These are phyloP conservation scores for Talaromyces nanjingensis DNA, from an alignment of 495 filamentous ascomycete species.

Conservation along the genomic window DNA sequence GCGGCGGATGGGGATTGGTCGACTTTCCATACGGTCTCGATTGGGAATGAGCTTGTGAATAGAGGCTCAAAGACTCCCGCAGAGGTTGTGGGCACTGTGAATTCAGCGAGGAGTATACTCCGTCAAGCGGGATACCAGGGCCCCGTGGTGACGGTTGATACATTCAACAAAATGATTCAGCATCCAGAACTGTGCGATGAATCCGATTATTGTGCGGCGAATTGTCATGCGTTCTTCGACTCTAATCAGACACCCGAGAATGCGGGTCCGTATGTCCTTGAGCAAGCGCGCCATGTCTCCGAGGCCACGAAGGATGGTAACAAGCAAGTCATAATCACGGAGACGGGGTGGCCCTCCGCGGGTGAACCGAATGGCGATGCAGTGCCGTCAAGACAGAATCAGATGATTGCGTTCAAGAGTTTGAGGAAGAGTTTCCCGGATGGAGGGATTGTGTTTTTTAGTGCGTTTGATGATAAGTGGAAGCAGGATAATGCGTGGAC, in stretches of 20 bases:
- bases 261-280: conserved; percentile 57
- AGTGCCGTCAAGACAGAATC: conserved; percentile 56
- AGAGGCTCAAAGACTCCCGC: conserved; percentile 42
- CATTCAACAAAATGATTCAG: conserved; percentile 54
- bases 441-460: conserved; percentile 58
- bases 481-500: conserved; percentile 59
- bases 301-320: conserved; percentile 33
- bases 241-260: conserved; percentile 42
- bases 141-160: conserved; percentile 74
- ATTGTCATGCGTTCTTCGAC: conserved; percentile 83
- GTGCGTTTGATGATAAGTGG: conserved; percentile 71
- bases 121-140: conserved; percentile 59
- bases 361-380: conserved; percentile 59
- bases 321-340: conserved; percentile 54
- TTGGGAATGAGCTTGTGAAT: conserved; percentile 81
- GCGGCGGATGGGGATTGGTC: conserved; percentile 54
- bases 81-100: conserved; percentile 48
- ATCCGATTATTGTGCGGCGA: conserved; percentile 74
- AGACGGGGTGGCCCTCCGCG: conserved; percentile 74
- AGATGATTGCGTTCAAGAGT: conserved; percentile 55
- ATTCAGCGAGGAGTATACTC: conserved; percentile 48
- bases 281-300: conserved; percentile 45
- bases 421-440: conserved; percentile 46
- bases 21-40: conserved; percentile 57
- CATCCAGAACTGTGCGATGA: conserved; percentile 65